Evolutionary conservation across 1,139 yeast species (phyloP).

Genomic region (Hemisphaericaspora xylanilytica): DNA sequence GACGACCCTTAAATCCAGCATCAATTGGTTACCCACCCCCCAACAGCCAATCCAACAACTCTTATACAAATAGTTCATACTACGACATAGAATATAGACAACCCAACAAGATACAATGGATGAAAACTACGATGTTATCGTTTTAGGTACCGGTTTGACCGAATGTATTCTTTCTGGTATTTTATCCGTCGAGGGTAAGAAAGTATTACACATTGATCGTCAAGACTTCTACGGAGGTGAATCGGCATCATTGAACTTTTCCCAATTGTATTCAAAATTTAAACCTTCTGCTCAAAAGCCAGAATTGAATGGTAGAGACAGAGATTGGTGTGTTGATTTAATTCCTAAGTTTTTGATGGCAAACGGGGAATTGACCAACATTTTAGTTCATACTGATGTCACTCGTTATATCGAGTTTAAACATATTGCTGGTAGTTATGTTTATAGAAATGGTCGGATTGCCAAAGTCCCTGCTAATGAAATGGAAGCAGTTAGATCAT

Average conservation of each 20-base stretch:
- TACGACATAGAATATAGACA: neutral
- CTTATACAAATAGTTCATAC: neutral
- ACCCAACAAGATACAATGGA: slow-evolving; percentile 63
- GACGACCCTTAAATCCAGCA: no score
- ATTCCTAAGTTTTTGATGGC: slow-evolving; percentile 98
- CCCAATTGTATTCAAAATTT: slow-evolving; percentile 66
- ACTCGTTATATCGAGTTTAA: slow-evolving; percentile 95
- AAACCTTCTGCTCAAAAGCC: slow-evolving; percentile 70
- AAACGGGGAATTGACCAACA: slow-evolving; percentile 94
- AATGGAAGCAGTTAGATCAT: slow-evolving; percentile 84
- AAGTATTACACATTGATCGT: slow-evolving; percentile 92
- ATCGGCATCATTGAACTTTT: slow-evolving; percentile 61
- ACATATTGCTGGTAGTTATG: slow-evolving; percentile 93
- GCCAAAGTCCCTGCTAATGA: slow-evolving; percentile 95
- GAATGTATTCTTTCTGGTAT: slow-evolving; percentile 95
- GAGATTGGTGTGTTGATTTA: slow-evolving; percentile 97
- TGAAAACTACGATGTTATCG: slow-evolving; percentile 82
- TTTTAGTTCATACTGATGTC: slow-evolving; percentile 91
- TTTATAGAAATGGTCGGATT: slow-evolving; percentile 84
- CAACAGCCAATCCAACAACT: neutral
- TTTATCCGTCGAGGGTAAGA: slow-evolving; percentile 85
- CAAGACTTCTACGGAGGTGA: slow-evolving; percentile 96
- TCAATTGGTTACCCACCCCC: no score
- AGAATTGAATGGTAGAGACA: slow-evolving; percentile 79
- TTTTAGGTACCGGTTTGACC: slow-evolving; percentile 75